Percentiles rank a stretch among this genome's conserved stretches.
phyloP scores from a whole-genome alignment of 2,329 filamentous ascomycete genomes.

The Diaporthe ilicicola region DNA sequence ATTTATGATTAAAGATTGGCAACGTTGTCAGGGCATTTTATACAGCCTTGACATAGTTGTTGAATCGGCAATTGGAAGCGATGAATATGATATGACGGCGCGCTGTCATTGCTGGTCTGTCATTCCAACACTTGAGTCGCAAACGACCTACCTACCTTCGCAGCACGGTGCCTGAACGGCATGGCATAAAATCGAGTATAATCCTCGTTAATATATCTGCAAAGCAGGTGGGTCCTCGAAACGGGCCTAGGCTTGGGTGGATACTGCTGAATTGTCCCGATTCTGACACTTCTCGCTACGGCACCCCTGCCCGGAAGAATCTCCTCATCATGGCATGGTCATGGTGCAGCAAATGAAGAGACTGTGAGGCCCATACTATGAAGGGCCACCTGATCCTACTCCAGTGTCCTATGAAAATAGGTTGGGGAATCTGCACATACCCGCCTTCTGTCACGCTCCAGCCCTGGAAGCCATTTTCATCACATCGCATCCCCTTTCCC shows the following conservation, averaged over 20 bases:
- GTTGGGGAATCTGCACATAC: not conserved
- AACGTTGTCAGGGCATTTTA: no score
- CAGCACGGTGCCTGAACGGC: not conserved
- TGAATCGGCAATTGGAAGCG: not conserved
- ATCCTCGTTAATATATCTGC: not conserved
- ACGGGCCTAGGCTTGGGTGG: not conserved
- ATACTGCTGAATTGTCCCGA: conserved; percentile 10
- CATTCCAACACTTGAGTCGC: no score
- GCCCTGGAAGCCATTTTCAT: conserved; percentile 8
- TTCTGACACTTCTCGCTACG: not conserved
- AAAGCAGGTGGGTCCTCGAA: not conserved
- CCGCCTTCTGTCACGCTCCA: not conserved
- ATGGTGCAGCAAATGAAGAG: conserved; percentile 19
- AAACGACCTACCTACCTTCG: no score
- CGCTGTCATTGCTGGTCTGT: not conserved
- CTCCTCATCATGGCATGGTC: conserved; percentile 15
- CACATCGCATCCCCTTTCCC: not conserved
- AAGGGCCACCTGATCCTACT: not conserved
- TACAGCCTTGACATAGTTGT: not conserved
- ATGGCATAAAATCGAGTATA: not conserved
- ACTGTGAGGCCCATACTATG: not conserved
- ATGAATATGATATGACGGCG: not conserved
- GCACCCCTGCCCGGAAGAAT: conserved; percentile 11
- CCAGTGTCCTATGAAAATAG: not conserved
- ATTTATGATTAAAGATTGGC: not conserved